phyloP scores from a whole-genome alignment of 192 early-diverging fungal genomes.

The Umbelopsis ramanniana region DNA sequence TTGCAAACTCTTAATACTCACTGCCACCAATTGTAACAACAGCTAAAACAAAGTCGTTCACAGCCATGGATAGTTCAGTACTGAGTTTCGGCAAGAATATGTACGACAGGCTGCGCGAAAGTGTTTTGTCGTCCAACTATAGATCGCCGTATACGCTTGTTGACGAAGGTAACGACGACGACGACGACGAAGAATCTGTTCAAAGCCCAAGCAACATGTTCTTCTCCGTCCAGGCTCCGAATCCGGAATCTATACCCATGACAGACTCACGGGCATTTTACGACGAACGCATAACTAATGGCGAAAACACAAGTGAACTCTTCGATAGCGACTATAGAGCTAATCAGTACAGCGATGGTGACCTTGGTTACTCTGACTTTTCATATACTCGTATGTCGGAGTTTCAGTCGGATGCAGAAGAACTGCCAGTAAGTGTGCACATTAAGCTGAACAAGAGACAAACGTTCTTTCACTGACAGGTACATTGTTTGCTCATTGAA shows the following conservation, averaged over 20 bases:
- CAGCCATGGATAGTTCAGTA: conserved; percentile 19
- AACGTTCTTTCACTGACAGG: background rate
- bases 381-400: conserved; percentile 12
- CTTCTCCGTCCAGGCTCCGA: conserved; percentile 32
- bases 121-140: conserved; percentile 16
- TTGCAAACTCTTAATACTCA: too few species aligned
- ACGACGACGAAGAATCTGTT: conserved; percentile 32
- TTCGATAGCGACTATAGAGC: conserved; percentile 19
- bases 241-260: conserved; percentile 35
- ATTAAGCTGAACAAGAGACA: background rate
- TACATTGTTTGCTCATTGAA: conserved; percentile 6
- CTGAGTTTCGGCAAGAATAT: conserved; percentile 21
- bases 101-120: conserved; percentile 13
- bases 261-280: conserved; percentile 38
- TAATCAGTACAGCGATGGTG: conserved; percentile 7
- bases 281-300: conserved; percentile 28
- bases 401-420: conserved; percentile 32
- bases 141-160: conserved; percentile 33
- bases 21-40: background rate
- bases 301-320: background rate
- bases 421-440: conserved; percentile 21
- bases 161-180: conserved; percentile 39
- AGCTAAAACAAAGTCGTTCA: background rate
- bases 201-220: conserved; percentile 31
- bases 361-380: conserved; percentile 10